Evolutionary conservation across 2,329 filamentous ascomycete species (phyloP).

Genomic region (Ceratocystis cacaofunesta): DNA sequence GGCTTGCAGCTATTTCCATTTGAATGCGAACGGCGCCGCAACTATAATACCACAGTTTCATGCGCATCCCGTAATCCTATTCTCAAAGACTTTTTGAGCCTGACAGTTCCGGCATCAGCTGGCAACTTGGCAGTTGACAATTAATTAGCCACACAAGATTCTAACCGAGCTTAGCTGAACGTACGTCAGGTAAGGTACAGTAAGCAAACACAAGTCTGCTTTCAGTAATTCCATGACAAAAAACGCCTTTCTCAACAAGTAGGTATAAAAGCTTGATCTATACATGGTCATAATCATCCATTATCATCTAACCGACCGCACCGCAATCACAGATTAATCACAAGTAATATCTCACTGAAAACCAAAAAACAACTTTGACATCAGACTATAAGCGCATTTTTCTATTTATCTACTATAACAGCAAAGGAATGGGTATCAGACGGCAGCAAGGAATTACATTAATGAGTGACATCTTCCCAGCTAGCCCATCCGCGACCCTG

Average conservation of each 20-base stretch:
- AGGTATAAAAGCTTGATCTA: too few species aligned
- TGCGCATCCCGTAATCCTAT: neutral
- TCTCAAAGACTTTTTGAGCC: neutral
- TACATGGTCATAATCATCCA: too few species aligned
- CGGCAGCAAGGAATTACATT: constrained; percentile 1
- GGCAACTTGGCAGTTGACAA: neutral
- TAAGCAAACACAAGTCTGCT: neutral
- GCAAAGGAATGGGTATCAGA: constrained; percentile 8
- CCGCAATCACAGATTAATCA: too few species aligned
- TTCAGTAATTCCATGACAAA: too few species aligned
- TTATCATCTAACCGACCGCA: too few species aligned
- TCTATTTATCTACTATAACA: neutral
- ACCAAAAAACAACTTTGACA: neutral
- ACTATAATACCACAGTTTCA: neutral
- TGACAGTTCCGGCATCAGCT: neutral
- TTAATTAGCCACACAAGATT: neutral
- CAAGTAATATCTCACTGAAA: too few species aligned
- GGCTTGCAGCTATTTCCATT: too few species aligned
- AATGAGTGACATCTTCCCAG: constrained; percentile 32
- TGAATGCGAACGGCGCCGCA: neutral
- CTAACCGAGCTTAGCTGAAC: neutral
- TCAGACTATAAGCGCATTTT: neutral
- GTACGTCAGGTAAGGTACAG: neutral
- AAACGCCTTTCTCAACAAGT: too few species aligned
- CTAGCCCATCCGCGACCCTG: constrained; percentile 71